These are phyloP conservation scores for Singerocomus inundabilis DNA, from an alignment of 1,284 basidiomycete genomes.

Conservation along the genomic window DNA sequence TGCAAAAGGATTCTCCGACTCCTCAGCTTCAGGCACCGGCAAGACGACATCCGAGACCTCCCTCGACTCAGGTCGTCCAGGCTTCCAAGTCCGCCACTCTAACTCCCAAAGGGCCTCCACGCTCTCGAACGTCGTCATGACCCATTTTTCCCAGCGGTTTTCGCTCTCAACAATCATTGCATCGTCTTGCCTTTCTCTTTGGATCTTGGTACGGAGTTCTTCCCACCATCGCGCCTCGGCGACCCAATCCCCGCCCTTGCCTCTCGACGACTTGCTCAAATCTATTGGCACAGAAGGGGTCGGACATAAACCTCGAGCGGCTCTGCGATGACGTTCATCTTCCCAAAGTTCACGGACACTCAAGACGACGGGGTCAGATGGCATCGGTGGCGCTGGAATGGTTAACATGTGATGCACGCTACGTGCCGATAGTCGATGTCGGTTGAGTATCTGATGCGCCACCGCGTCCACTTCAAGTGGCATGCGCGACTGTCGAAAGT, in stretches of 20 bases:
- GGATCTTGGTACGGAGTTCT: constrained; percentile 55
- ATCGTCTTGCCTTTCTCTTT: constrained; percentile 41
- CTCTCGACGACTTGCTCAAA: constrained; percentile 57
- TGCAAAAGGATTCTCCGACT: constrained; percentile 29
- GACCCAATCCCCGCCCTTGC: constrained; percentile 61
- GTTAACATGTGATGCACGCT: constrained; percentile 73
- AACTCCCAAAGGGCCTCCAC: constrained; percentile 74
- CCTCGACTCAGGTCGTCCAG: constrained; percentile 23
- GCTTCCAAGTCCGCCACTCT: constrained; percentile 56
- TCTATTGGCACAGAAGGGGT: constrained; percentile 69
- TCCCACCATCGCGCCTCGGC: constrained; percentile 71
- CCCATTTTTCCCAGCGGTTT: constrained; percentile 55
- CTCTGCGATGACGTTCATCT: constrained; percentile 78
- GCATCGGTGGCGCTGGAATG: constrained; percentile 50
- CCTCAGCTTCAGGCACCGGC: constrained; percentile 2
- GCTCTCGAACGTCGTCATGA: constrained; percentile 88
- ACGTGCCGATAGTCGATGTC: constrained; percentile 63
- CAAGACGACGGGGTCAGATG: constrained; percentile 78
- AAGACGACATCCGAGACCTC: neutral
- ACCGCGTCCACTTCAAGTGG: constrained; percentile 83
- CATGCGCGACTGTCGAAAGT: constrained; percentile 69
- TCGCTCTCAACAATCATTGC: constrained; percentile 28
- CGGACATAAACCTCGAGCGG: constrained; percentile 61
- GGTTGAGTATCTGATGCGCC: constrained; percentile 85
- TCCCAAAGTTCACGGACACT: constrained; percentile 95